Base-by-base conservation (phyloP, 768 basidiomycete species). In the Termitomyces sp. region DNA sequence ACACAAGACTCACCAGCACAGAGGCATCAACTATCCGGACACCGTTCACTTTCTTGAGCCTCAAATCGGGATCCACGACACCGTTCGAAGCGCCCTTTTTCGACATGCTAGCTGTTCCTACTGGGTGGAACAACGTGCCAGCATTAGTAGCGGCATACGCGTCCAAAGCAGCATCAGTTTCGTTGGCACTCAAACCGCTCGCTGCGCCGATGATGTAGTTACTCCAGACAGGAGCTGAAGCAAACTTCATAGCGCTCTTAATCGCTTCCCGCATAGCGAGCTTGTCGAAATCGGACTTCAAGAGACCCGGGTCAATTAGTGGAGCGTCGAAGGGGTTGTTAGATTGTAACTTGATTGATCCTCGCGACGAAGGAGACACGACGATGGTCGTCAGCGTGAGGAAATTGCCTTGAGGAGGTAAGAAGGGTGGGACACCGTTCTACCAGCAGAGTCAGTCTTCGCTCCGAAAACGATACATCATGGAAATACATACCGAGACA, bases 221-320 rank as follows among this genome's bases (percentile, higher is more conserved):
- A 4, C 49, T 45, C 61, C 62, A 70, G 7, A 54, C 49, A 5
- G 65, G 47, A 2, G 58, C 61, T 7, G 45, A 40, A 5, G 64
- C 22, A 51, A 72, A 66, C 18, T 40, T 52, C 24, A 54, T 33
- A 6, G 53, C 63, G 22, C 56, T 54, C 49, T 65, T 63, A 52
- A 70, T 58, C 8, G 60, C 69, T 27, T 68, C 52, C 4, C 53
- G 55, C 60, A 70, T 69, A 16, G 55, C 59, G 16, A 56, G 55
- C 20, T 63, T 55, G 48, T 70, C 71, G 52, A 63, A 62, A 12
- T 34, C 52, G 14, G 55, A 52, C 32, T 48, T 62, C 20, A 76
- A 71, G 68, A 80, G 76, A 55, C 74, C 75, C 1, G 79, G 77
- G 64, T 83, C 75, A 66, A 83, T 80, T 14, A 68, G 49, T 1